Percentiles rank a stretch among this genome's conserved stretches.
These are phyloP conservation scores for Populus hybrid DNA, from an alignment of 441 rosid genomes.

Conservation along the genomic window DNA sequence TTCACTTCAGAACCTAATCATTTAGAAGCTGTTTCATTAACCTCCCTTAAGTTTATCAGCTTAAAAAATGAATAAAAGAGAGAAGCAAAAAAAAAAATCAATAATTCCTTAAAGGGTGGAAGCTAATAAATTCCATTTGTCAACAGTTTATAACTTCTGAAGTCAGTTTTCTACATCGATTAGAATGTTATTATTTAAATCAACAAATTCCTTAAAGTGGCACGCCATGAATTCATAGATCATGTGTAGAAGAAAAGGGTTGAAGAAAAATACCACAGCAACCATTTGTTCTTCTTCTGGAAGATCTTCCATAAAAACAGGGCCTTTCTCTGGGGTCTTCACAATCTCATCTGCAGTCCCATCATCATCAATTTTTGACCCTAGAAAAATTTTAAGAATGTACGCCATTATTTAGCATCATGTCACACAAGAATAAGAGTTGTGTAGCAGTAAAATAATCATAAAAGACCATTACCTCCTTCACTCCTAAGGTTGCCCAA, in stretches of 20 bases:
- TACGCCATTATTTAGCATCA: constrained; percentile 5
- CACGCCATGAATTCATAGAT: not conserved
- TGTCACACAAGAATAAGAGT: not conserved
- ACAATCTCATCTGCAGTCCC: constrained; percentile 96
- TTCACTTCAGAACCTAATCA: not conserved
- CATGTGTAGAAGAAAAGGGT: not conserved
- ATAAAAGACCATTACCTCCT: constrained; percentile 43
- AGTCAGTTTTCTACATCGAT: not conserved
- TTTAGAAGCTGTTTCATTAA: not conserved
- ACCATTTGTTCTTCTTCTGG: constrained; percentile 83
- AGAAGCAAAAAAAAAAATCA: not conserved
- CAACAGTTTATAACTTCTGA: not conserved
- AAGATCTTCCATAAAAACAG: constrained; percentile 91
- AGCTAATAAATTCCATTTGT: not conserved
- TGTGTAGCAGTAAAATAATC: not conserved
- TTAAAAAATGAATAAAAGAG: not conserved
- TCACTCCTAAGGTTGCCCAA: constrained; percentile 88
- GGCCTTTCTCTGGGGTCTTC: constrained; percentile 91
- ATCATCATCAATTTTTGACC: constrained; percentile 99
- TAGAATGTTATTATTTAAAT: not conserved
- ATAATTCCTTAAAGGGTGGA: not conserved
- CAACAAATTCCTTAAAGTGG: not conserved
- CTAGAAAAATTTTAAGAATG: constrained; percentile 29
- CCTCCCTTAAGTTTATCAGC: not conserved
- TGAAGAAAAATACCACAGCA: constrained; percentile 45